Base-by-base conservation (phyloP, 495 filamentous ascomycete species). In the Talaromyces ruber region DNA sequence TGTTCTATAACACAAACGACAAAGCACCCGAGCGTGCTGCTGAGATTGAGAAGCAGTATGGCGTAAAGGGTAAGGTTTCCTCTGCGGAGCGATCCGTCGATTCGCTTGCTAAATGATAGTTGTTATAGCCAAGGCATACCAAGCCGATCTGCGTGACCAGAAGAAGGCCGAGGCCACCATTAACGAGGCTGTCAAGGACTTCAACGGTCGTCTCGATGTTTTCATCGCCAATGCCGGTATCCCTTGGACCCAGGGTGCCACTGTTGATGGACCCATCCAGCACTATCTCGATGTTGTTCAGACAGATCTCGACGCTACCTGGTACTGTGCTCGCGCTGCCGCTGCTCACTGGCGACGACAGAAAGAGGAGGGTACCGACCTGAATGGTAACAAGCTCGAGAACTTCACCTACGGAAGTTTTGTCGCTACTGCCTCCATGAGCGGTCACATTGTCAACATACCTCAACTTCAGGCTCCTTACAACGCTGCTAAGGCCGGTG, bases 1-100 rank as follows among this genome's bases (percentile, higher is more conserved):
- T 96, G 30, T 93, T 89, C 87, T 96, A 92, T 67, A 91, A 91
- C 68, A 84, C 79, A 70, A 92, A 94, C 75, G 80, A 82, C 67
- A 86, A 88, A 64, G 86, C 87, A 7, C 62, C 85, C 45, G 82
- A 87, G 51, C 78, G 84, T n/a, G 92, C 92, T 3, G 79, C 79
- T 21, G 85, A 88, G 54, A 88, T 95, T 60, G 88, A 86, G 66
- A 74, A 84, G 66, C 82, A 81, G 43, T 94, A 87, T 65, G 88
- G 89, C n/a, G 90, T 96, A 53, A 88, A 88, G 73, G 87, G 91
- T 93, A 66, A 54, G 51, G 16, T 2, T 28, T 9, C 21, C 9
- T 26, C 16, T n/a, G 9, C 16, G 14, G 18, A 22, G 50, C 16
- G 51, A 26, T 54, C 16, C 8, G 26, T n/a, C 12, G 14, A 14